Evolutionary conservation across 202 grass and related monocot species (phyloP).

Genomic region (Eragrostis tef): DNA sequence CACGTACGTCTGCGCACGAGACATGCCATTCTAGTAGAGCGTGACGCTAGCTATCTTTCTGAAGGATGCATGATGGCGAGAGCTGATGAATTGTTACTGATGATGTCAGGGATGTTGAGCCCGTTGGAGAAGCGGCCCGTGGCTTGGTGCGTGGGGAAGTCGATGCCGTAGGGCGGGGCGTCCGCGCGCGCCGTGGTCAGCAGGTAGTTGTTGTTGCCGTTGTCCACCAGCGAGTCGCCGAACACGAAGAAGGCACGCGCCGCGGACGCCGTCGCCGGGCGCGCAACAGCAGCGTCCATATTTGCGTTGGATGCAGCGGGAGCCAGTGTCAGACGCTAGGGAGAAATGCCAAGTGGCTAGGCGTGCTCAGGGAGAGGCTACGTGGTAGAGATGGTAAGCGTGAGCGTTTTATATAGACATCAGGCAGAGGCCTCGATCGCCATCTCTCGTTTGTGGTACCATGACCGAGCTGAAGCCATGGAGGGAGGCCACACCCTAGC

Average conservation of each 20-base stretch:
- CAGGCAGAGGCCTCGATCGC: background rate
- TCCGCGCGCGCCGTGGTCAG: slow-evolving; percentile 86
- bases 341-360: background rate
- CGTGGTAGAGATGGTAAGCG: background rate
- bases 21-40: background rate
- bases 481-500: slow-evolving; percentile 11
- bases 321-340: background rate
- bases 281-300: slow-evolving; percentile 32
- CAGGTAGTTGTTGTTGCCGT: slow-evolving; percentile 93
- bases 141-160: slow-evolving; percentile 68
- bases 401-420: slow-evolving; percentile 46
- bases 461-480: slow-evolving; percentile 1
- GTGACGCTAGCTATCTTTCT: background rate
- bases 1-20: background rate
- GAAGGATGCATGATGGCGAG: background rate
- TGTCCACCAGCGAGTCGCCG: slow-evolving; percentile 94
- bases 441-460: slow-evolving; percentile 3
- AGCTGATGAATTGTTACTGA: slow-evolving; percentile 52
- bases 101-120: slow-evolving; percentile 87
- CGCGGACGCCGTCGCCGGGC: slow-evolving; percentile 44
- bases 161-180: slow-evolving; percentile 82
- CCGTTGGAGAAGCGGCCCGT: slow-evolving; percentile 93
- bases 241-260: slow-evolving; percentile 94
- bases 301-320: background rate
- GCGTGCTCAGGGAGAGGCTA: background rate